Evolutionary conservation across 257 asterid species (phyloP), one percentile per base, ranked within the genome.

Genomic region (Scutellaria galericulata): DNA sequence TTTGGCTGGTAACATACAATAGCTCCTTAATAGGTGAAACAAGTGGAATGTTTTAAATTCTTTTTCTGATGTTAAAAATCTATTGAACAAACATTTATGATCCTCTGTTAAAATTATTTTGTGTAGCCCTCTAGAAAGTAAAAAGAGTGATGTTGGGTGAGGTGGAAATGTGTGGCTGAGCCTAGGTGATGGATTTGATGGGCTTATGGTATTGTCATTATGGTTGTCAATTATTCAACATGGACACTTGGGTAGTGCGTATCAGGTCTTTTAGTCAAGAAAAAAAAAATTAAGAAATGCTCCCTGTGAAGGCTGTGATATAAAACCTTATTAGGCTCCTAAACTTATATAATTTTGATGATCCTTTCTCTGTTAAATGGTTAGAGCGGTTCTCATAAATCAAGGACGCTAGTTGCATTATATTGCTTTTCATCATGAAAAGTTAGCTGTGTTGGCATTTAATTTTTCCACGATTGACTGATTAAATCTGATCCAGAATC

Each of bases 1-100:
- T 82, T 84, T 95, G 89, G 96, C 96, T 53, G 98, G 99, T 90
- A 86, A 75, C 65, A 56, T 82, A 56, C 63, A 9, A 31, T 50
- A 13, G 52, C 69, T 67, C 50, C 77, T 58, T 75, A 45, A 68
- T 75, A 46, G 61, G 70, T 50, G 76, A 70, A 39, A 73, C 46
- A 63, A 45, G 18, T 18, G 18, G 15, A 76, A 15, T 41, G 70
- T 44, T 54, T 61, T 63, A 50, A 63, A 67, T 58, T 41, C 66
- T 51, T 71, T 70, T 31, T 12, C 18, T 53, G 7, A 24, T 15
- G 9, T 69, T 31, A 31, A 31, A 18, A 11, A 59, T 55, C 2
- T 51, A 13, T 27, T 14, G 35, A 37, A 63, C 24, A 44, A 8
- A 15, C 37, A 1, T 66, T 15, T 2, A 35, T 52, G 51, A 44